Conservation (phyloP, 371 early-diverging fungal genomes). For the Mucor sp. region DNA sequence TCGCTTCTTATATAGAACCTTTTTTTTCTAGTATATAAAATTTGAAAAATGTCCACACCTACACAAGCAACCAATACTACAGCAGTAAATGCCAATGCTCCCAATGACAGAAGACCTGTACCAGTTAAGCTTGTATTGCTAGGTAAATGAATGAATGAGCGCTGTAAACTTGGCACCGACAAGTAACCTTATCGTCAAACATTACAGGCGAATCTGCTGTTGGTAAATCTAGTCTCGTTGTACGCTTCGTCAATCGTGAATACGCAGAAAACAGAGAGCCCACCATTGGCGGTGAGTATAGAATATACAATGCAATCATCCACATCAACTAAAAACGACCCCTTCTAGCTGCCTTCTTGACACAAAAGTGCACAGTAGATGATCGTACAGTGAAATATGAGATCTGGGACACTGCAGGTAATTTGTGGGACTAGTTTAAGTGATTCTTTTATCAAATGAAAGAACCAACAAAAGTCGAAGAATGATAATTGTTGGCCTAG, state of each 20-base stretch:
- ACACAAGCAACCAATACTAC: conserved; percentile 1
- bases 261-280: conserved; percentile 96
- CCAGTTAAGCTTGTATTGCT: conserved; percentile 72
- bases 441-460: too few relatives aligned
- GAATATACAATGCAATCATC: background rate
- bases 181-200: background rate
- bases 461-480: too few relatives aligned
- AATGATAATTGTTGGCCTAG: too few relatives aligned
- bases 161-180: background rate
- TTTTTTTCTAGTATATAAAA: background rate
- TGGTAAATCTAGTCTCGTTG: conserved; percentile 81
- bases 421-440: too few relatives aligned
- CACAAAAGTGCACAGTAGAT: conserved; percentile 69
- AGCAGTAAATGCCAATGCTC: background rate
- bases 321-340: background rate
- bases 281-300: conserved; percentile 85
- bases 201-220: conserved; percentile 82
- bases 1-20: background rate
- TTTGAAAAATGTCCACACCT: conserved; percentile 6
- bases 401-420: conserved; percentile 96
- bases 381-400: conserved; percentile 79
- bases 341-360: conserved; percentile 76
- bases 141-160: conserved; percentile 41
- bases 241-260: conserved; percentile 92
- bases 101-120: conserved; percentile 40